These are phyloP conservation scores for Schizophyllum commune DNA, from an alignment of 1,284 basidiomycete genomes.

Conservation along the genomic window DNA sequence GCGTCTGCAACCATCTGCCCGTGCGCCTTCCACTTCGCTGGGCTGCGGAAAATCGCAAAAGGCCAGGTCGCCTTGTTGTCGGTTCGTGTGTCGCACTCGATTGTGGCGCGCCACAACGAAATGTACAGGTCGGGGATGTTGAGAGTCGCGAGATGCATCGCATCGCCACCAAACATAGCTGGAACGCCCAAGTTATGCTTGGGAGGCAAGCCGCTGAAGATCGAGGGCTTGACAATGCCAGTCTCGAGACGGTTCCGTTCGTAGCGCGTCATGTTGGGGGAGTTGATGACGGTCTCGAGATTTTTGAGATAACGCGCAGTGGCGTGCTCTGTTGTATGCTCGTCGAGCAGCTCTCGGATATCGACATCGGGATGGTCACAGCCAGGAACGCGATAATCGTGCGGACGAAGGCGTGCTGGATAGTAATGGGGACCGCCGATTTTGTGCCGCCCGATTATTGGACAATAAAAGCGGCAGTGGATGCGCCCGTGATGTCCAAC, in stretches of 20 bases:
- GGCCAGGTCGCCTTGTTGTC: slow-evolving; percentile 23
- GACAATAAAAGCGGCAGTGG: too few species aligned
- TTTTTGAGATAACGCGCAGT: slow-evolving; percentile 12
- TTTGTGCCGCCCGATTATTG: too few species aligned
- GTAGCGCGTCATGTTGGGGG: too few species aligned
- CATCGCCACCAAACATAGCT: too few species aligned
- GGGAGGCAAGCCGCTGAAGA: slow-evolving; percentile 20
- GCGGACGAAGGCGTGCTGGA: too few species aligned
- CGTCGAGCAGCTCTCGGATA: slow-evolving; percentile 9
- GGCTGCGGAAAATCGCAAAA: slow-evolving; percentile 23
- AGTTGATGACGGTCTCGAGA: slow-evolving; percentile 11
- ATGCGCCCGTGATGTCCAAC: slow-evolving; percentile 22
- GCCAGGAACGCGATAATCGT: too few species aligned
- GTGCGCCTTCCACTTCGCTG: slow-evolving; percentile 18
- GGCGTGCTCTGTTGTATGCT: neutral
- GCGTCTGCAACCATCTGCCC: slow-evolving; percentile 19
- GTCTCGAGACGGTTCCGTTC: slow-evolving; percentile 19
- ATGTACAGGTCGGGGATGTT: slow-evolving; percentile 24
- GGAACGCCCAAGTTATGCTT: slow-evolving; percentile 15
- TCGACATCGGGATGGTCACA: too few species aligned
- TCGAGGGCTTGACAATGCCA: slow-evolving; percentile 27
- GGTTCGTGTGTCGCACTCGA: slow-evolving; percentile 18
- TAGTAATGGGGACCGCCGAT: too few species aligned
- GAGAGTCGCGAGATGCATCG: slow-evolving; percentile 25
- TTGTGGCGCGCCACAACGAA: slow-evolving; percentile 22